Conservation (phyloP, 345 rosid genomes). For the Rhodamnia argentea region DNA sequence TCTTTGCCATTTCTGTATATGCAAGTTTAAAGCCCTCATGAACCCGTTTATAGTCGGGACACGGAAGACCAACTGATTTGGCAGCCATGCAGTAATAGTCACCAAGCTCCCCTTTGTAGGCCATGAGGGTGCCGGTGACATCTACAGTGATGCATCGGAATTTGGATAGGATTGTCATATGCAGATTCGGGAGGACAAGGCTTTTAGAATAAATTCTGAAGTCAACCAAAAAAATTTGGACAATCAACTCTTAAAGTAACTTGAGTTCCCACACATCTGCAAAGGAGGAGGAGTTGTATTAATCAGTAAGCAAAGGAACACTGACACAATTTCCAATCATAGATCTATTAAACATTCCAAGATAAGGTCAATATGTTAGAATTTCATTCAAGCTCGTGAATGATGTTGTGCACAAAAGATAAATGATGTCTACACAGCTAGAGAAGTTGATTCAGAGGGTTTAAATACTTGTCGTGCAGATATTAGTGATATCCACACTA, state of each 20-base stretch:
- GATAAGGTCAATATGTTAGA: background rate
- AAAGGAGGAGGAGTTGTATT: background rate
- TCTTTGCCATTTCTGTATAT: constrained; percentile 75
- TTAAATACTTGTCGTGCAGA: background rate
- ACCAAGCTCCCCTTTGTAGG: constrained; percentile 98
- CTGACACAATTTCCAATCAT: background rate
- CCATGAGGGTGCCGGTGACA: constrained; percentile 95
- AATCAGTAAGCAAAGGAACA: background rate
- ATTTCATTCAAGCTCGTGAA: background rate
- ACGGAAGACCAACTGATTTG: constrained; percentile 78
- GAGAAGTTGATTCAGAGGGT: background rate
- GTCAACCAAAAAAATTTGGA: background rate
- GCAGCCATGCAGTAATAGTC: constrained; percentile 99
- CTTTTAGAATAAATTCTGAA: background rate
- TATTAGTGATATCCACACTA: background rate
- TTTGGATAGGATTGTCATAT: constrained; percentile 57
- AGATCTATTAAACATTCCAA: background rate
- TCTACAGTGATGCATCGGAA: constrained; percentile 81
- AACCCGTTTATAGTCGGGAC: constrained; percentile 87
- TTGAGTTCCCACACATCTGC: background rate
- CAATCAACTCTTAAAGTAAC: background rate
- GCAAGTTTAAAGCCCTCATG: constrained; percentile 92
- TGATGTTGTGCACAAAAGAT: background rate
- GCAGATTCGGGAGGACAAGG: background rate
- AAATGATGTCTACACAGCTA: background rate